A percentile compares a stretch with the other conserved stretches of the same genome.
Conservation (phyloP, 2,329 filamentous ascomycete species). For the Coleophoma cylindrospora region DNA sequence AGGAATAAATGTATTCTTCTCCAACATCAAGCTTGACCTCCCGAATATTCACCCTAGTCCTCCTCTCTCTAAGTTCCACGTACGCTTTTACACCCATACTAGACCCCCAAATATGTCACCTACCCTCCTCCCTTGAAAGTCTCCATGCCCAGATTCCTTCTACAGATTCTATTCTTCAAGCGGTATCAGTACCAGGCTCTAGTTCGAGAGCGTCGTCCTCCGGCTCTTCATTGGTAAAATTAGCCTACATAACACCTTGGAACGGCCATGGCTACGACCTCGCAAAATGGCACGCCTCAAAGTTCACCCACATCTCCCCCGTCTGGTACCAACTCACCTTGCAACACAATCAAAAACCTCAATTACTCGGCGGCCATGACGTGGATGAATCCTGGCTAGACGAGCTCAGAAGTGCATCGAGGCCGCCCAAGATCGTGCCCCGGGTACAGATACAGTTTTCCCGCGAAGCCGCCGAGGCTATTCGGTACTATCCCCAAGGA, state of each 20-base stretch:
- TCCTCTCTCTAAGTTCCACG: background rate
- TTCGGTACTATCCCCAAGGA: constrained; percentile 1
- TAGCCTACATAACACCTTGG: constrained; percentile 1
- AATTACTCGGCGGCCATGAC: background rate
- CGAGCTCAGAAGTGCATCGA: background rate
- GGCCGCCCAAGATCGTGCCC: constrained; percentile 1
- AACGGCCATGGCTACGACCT: constrained; percentile 1
- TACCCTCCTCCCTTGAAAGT: background rate
- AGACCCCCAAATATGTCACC: background rate
- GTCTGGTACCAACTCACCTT: constrained; percentile 1
- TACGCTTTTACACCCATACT: background rate
- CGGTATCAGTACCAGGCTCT: background rate
- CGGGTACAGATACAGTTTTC: constrained; percentile 2
- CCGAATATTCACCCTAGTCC: background rate
- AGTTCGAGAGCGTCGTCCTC: background rate
- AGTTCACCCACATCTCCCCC: constrained; percentile 1
- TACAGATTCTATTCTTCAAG: background rate
- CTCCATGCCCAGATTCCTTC: background rate
- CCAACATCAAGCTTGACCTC: background rate
- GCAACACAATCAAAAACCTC: background rate
- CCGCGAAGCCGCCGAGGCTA: background rate
- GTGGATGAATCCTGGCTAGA: constrained; percentile 1
- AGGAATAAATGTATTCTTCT: background rate
- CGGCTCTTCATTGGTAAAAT: background rate
- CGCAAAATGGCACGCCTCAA: constrained; percentile 1